Percentiles rank a stretch among this genome's conserved stretches.
Evolutionary conservation across 1,284 basidiomycete species (phyloP).

Genomic region (Melampsora occidentalis): DNA sequence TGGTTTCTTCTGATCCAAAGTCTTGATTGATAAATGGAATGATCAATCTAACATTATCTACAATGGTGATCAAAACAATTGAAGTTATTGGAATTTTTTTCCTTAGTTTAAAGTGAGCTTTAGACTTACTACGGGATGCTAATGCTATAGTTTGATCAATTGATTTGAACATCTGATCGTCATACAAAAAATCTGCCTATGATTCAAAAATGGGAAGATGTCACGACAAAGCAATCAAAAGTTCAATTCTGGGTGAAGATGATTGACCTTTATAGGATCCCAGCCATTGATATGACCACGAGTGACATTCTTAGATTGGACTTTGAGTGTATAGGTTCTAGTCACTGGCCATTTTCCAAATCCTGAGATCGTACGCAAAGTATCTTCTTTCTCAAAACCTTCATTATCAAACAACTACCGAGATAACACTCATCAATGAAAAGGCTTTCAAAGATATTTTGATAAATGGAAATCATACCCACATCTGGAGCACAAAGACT

Average conservation of each 20-base stretch:
- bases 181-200: conserved; percentile 37
- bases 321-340: conserved; percentile 41
- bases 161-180: conserved; percentile 40
- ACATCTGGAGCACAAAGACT: conserved; percentile 39
- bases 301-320: conserved; percentile 23
- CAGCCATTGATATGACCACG: conserved; percentile 42
- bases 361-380: conserved; percentile 34
- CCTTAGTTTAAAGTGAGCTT: background rate
- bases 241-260: background rate
- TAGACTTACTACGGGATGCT: conserved; percentile 13
- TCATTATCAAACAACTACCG: conserved; percentile 40
- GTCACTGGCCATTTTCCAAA: conserved; percentile 42
- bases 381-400: conserved; percentile 40
- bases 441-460: background rate
- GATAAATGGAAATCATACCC: background rate
- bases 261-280: conserved; percentile 4
- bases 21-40: conserved; percentile 44
- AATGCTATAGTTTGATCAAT: conserved; percentile 43
- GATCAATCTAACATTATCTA: conserved; percentile 39
- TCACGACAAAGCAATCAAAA: no score
- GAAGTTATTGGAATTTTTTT: no score
- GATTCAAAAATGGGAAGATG: no score
- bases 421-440: background rate
- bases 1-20: conserved; percentile 42
- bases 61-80: background rate